A percentile compares a stretch with the other conserved stretches of the same genome.
phyloP scores from a whole-genome alignment of 2,329 filamentous ascomycete genomes.

The Sphaceloma murrayae region DNA sequence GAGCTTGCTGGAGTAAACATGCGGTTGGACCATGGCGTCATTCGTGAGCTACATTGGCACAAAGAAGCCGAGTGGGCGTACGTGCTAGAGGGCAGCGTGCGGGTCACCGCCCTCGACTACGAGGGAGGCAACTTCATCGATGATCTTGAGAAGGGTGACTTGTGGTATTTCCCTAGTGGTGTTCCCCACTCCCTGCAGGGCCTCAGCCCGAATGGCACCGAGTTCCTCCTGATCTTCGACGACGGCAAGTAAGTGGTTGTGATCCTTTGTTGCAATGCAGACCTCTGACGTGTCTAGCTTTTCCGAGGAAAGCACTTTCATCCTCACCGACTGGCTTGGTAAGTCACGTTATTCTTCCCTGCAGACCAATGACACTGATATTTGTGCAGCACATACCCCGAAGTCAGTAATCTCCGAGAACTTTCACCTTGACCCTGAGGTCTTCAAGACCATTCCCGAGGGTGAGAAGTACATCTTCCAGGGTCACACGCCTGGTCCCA shows the following conservation, averaged over 20 bases:
- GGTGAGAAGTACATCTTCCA: constrained; percentile 70
- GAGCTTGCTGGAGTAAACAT: constrained; percentile 71
- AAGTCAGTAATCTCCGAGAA: constrained; percentile 65
- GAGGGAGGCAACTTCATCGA: constrained; percentile 70
- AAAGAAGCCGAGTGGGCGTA: constrained; percentile 64
- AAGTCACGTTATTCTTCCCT: too few relatives aligned
- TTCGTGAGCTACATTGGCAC: constrained; percentile 73
- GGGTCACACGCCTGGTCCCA: constrained; percentile 53
- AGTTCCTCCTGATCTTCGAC: too few relatives aligned
- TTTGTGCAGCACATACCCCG: too few relatives aligned
- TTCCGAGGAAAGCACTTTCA: constrained; percentile 58
- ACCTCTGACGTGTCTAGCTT: constrained; percentile 53
- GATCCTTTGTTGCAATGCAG: too few relatives aligned
- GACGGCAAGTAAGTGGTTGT: too few relatives aligned
- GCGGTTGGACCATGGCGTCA: constrained; percentile 62
- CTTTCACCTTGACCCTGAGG: constrained; percentile 60
- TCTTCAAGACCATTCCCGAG: constrained; percentile 58
- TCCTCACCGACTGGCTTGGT: constrained; percentile 60
- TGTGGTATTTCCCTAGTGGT: constrained; percentile 74
- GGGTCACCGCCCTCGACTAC: constrained; percentile 63
- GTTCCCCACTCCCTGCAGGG: constrained; percentile 71
- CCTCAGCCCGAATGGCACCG: constrained; percentile 50
- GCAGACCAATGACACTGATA: too few relatives aligned
- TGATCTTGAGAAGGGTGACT: constrained; percentile 63
- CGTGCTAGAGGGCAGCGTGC: constrained; percentile 46